Base-by-base conservation (phyloP, 1,284 basidiomycete species). In the Entoloma clypeatum region DNA sequence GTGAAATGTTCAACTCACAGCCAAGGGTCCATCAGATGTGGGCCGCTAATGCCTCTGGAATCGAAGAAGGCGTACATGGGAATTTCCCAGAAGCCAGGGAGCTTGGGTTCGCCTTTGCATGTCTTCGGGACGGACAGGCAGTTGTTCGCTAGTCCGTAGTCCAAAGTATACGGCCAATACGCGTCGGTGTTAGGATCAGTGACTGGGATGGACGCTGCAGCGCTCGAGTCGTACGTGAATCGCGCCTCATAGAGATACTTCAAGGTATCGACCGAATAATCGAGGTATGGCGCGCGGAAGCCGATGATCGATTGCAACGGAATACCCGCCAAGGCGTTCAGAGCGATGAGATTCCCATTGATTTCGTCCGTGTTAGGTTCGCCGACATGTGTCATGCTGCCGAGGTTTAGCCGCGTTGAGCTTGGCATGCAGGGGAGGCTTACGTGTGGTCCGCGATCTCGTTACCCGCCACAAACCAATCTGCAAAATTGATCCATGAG, bases 391-490 rank as follows among this genome's bases (percentile, higher is more conserved):
- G 86, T 87, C 82, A 91, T 89, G 23, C 81, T 84, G 57, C 37
- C 13, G 45, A 33, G 11, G n/a, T n/a, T n/a, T n/a, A n/a, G n/a
- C n/a, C n/a, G n/a, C n/a, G n/a, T n/a, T n/a, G n/a, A 39, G 19
- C 18, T 43, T 21, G 27, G 18, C 16, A 41, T 41, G 22, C 23
- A 34, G 24, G 19, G 28, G 14, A 23, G 29, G 69, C 76, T 52
- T 62, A 82, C 80, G 86, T 88, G 62, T 88, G 86, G 62, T 90
- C 87, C n/a, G 82, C 86, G 48, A 92, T 86, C 57, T 92, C 87
- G 60, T 91, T 90, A 25, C 88, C 87, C 5, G 81, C 81, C 30
- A 90, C 85, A 60, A 70, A 90, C 81, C 82, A 89, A 60, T 91
- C 86, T 64, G 37, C 10, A 44, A 21, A 34, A 14, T 14, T n/a